Evolutionary conservation across 192 early-diverging fungal genomes (phyloP).

Genomic region (Entomortierella parvispora): DNA sequence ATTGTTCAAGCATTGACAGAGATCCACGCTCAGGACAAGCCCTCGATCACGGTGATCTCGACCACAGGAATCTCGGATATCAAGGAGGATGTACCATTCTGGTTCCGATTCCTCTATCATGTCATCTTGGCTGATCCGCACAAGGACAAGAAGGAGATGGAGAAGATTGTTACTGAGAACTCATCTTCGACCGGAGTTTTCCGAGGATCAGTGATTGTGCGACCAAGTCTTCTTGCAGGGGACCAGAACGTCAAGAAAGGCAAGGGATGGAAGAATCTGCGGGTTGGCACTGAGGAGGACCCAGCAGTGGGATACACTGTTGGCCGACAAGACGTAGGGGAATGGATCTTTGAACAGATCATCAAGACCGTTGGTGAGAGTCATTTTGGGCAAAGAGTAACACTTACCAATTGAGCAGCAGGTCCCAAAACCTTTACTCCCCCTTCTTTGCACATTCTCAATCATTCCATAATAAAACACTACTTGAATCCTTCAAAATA

Average conservation of each 20-base stretch:
- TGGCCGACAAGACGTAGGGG: constrained; percentile 22
- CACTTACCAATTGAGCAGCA: constrained; percentile 22
- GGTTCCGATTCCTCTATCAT: constrained; percentile 26
- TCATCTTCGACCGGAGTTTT: constrained; percentile 2
- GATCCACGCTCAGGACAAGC: constrained; percentile 30
- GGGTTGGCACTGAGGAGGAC: constrained; percentile 23
- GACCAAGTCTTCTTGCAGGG: constrained; percentile 25
- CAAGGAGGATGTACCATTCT: constrained; percentile 35
- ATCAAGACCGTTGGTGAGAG: constrained; percentile 5
- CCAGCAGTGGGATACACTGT: constrained; percentile 28
- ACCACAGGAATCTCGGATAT: constrained; percentile 36
- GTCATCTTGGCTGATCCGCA: constrained; percentile 23
- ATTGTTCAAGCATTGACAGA: constrained; percentile 20
- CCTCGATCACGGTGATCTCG: constrained; percentile 33
- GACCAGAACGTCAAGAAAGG: constrained; percentile 25
- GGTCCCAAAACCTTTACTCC: too few species aligned
- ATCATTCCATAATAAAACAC: too few species aligned
- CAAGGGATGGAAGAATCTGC: constrained; percentile 33
- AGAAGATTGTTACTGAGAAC: constrained; percentile 7
- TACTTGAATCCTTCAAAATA: too few species aligned
- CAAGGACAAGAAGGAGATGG: constrained; percentile 52
- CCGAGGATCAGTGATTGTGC: constrained; percentile 20
- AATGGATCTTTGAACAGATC: constrained; percentile 39
- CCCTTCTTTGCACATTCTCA: too few species aligned
- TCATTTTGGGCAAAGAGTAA: constrained; percentile 6